These are phyloP conservation scores for Brassica carinata DNA, from an alignment of 345 rosid species.

Conservation along the genomic window DNA sequence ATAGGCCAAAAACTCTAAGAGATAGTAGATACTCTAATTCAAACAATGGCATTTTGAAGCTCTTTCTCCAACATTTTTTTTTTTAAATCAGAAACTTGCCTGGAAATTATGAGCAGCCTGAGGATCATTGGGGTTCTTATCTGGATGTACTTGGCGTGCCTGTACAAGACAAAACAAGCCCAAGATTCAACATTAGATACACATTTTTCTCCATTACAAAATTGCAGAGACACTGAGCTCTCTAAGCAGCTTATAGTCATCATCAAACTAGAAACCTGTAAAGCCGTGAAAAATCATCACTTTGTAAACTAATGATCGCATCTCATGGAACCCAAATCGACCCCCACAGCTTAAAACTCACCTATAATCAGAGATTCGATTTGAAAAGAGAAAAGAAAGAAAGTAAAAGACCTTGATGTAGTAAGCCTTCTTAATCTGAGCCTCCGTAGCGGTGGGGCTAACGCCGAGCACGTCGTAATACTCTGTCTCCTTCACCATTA, in stretches of 20 bases:
- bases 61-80: no score
- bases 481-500: constrained; percentile 91
- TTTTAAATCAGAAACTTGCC: constrained; percentile 44
- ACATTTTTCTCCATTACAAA: not conserved
- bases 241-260: not conserved
- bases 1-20: not conserved
- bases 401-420: constrained; percentile 64
- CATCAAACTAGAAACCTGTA: not conserved
- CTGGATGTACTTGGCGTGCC: constrained; percentile 99
- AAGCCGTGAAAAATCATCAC: not conserved
- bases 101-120: constrained; percentile 93
- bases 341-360: not conserved
- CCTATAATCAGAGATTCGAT: not conserved
- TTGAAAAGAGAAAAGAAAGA: not conserved
- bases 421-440: constrained; percentile 95
- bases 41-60: not conserved
- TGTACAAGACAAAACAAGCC: constrained; percentile 36
- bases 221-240: constrained; percentile 14
- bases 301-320: not conserved
- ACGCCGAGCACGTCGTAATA: constrained; percentile 94
- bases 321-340: not conserved
- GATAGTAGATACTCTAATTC: not conserved
- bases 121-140: constrained; percentile 95
- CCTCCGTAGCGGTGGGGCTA: constrained; percentile 85
- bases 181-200: constrained; percentile 18